These are phyloP conservation scores for Nakazawaea ambrosiae DNA, from an alignment of 805 yeast genomes.

Conservation along the genomic window DNA sequence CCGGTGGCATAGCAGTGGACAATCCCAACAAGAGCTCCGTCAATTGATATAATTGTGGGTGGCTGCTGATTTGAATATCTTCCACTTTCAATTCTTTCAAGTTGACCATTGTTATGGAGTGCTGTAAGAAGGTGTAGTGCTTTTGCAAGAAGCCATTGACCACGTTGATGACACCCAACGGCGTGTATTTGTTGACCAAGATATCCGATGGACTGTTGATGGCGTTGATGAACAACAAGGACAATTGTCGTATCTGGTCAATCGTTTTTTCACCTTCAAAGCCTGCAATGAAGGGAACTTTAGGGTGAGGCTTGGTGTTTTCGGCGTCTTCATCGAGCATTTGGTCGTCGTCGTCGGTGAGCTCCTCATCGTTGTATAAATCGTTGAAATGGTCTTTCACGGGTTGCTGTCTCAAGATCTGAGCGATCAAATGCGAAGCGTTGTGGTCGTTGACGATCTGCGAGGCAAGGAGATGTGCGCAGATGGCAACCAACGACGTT, in stretches of 20 bases:
- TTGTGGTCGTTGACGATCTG: conserved; percentile 42
- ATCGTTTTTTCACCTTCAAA: conserved; percentile 35
- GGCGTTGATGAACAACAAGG: conserved; percentile 35
- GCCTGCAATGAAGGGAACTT: conserved; percentile 43
- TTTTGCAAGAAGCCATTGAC: conserved; percentile 21
- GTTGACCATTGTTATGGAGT: conserved; percentile 14
- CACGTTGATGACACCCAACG: conserved; percentile 47
- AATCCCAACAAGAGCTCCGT: conserved; percentile 12
- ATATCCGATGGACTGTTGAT: conserved; percentile 44
- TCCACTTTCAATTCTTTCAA: conserved; percentile 10
- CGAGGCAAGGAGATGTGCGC: conserved; percentile 49
- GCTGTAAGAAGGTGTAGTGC: conserved; percentile 13
- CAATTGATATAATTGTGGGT: conserved; percentile 4
- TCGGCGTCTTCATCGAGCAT: conserved; percentile 28
- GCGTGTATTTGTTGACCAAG: conserved; percentile 41
- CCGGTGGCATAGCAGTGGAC: not conserved
- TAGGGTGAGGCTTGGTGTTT: conserved; percentile 31
- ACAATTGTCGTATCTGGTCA: conserved; percentile 31
- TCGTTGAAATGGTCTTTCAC: conserved; percentile 5
- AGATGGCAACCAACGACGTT: conserved; percentile 37
- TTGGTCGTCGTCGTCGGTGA: conserved; percentile 18
- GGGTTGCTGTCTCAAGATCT: conserved; percentile 13
- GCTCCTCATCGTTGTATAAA: conserved; percentile 11
- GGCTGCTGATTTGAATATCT: not conserved
- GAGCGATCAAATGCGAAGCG: conserved; percentile 30